A percentile compares a stretch with the other conserved stretches of the same genome.
These are phyloP conservation scores for Microdochium nivale DNA, from an alignment of 2,329 filamentous ascomycete species.

Conservation along the genomic window DNA sequence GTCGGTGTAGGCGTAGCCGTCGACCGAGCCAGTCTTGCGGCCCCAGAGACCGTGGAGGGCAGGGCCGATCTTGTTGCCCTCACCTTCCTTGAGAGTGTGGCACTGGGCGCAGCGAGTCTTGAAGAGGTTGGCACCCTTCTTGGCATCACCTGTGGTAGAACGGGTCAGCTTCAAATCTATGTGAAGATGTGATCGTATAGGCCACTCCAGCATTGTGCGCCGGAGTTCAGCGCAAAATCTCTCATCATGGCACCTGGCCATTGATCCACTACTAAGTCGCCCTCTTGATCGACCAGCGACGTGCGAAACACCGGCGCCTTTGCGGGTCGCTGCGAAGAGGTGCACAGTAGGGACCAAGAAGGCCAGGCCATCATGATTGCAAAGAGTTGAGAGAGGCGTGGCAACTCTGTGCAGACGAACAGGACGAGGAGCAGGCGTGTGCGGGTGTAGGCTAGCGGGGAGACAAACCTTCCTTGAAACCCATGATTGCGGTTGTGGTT, in stretches of 20 bases:
- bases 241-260: no score
- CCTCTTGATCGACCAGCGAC: background rate
- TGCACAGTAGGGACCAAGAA: background rate
- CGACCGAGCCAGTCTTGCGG: constrained; percentile 84
- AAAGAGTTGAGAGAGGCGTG: background rate
- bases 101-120: constrained; percentile 98
- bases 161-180: background rate
- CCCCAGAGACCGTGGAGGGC: constrained; percentile 96
- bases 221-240: no score
- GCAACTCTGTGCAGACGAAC: background rate
- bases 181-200: no score
- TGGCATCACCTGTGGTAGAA: constrained; percentile 61
- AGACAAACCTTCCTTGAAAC: constrained; percentile 34
- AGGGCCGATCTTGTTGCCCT: constrained; percentile 97
- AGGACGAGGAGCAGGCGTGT: constrained; percentile 2
- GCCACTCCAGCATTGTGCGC: no score
- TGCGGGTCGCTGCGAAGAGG: background rate
- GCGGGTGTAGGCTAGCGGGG: constrained; percentile 7
- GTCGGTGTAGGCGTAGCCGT: constrained; percentile 95
- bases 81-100: constrained; percentile 87
- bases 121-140: constrained; percentile 98
- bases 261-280: no score
- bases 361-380: background rate
- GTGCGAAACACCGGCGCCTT: background rate
- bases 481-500: constrained; percentile 32